Evolutionary conservation across 2,329 filamentous ascomycete species (phyloP).

Genomic region (Macroventuria anomochaeta): DNA sequence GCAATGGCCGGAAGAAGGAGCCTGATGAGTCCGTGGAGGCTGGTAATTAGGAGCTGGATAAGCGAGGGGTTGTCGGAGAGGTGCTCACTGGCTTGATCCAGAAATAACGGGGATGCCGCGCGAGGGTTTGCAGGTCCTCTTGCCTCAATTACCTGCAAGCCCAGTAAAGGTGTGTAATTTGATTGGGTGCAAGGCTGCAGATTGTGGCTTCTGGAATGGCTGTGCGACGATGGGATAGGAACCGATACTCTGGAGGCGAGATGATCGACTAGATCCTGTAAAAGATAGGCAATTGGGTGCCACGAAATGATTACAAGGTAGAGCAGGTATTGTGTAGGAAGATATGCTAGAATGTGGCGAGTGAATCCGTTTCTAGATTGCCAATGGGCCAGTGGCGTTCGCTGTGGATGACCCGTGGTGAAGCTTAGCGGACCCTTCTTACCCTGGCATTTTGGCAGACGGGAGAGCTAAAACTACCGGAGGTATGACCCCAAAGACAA

Average conservation of each 20-base stretch:
- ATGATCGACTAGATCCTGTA: slow-evolving; percentile 33
- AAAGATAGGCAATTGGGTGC: slow-evolving; percentile 14
- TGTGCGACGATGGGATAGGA: slow-evolving; percentile 39
- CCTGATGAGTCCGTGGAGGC: slow-evolving; percentile 35
- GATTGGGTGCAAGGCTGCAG: slow-evolving; percentile 38
- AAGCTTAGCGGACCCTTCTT: slow-evolving; percentile 40
- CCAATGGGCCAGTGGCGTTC: slow-evolving; percentile 42
- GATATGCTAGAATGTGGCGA: slow-evolving; percentile 45
- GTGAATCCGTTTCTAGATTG: slow-evolving; percentile 45
- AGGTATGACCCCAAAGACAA: slow-evolving; percentile 10
- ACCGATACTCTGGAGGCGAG: slow-evolving; percentile 48
- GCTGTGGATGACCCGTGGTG: slow-evolving; percentile 35
- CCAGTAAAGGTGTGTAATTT: slow-evolving; percentile 21
- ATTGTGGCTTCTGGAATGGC: slow-evolving; percentile 40
- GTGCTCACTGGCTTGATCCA: slow-evolving; percentile 33
- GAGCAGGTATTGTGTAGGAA: slow-evolving; percentile 31
- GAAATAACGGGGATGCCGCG: slow-evolving; percentile 40
- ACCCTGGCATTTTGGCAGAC: slow-evolving; percentile 11
- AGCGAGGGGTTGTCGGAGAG: slow-evolving; percentile 29
- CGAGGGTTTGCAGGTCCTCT: slow-evolving; percentile 39
- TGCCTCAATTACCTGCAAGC: slow-evolving; percentile 44
- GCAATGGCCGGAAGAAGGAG: slow-evolving; percentile 20
- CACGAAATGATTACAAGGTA: slow-evolving; percentile 24
- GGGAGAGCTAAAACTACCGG: slow-evolving; percentile 10
- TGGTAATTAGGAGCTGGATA: slow-evolving; percentile 31